A percentile compares a stretch with the other conserved stretches of the same genome.
Conservation (phyloP, 139 green algal species). For the Chlorella sp. region DNA sequence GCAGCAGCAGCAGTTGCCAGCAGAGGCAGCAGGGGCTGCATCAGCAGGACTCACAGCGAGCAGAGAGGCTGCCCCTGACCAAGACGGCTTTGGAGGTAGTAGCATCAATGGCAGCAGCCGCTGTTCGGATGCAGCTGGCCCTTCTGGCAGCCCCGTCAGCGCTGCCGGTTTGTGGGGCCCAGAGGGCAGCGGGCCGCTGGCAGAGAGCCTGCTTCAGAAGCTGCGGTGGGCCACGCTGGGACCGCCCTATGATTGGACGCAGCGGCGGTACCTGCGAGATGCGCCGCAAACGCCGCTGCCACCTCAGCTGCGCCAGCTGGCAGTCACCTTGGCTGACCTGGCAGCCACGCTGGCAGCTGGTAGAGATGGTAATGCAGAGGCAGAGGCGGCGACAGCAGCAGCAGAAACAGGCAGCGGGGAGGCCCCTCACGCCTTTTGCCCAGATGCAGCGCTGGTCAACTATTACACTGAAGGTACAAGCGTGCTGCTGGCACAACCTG, state of each 20-base stretch:
- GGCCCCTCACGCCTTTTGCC: constrained; percentile 48
- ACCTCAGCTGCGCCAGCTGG: constrained; percentile 37
- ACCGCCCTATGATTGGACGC: constrained; percentile 83
- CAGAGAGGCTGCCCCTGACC: background rate
- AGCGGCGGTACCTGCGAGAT: constrained; percentile 65
- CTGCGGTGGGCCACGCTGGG: constrained; percentile 88
- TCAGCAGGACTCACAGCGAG: background rate
- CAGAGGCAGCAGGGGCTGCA: background rate
- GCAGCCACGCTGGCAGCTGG: background rate
- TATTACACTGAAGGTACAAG: constrained; percentile 72
- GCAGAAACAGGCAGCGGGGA: background rate
- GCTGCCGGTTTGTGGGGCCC: background rate
- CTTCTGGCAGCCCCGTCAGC: background rate
- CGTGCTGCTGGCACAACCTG: background rate
- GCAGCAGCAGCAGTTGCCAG: constrained; percentile 3
- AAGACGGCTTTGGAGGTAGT: background rate
- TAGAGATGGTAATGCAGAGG: background rate
- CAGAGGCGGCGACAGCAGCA: background rate
- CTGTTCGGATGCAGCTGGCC: constrained; percentile 59
- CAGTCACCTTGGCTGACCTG: background rate
- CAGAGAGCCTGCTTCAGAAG: constrained; percentile 70
- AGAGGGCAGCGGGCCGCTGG: constrained; percentile 30
- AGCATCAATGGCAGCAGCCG: constrained; percentile 44
- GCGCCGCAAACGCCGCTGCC: constrained; percentile 49
- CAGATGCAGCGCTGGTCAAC: constrained; percentile 91